Evolutionary conservation across 208 protist genomes (phyloP), one percentile per base, ranked within the genome.

Genomic region (Leishmania arabica): DNA sequence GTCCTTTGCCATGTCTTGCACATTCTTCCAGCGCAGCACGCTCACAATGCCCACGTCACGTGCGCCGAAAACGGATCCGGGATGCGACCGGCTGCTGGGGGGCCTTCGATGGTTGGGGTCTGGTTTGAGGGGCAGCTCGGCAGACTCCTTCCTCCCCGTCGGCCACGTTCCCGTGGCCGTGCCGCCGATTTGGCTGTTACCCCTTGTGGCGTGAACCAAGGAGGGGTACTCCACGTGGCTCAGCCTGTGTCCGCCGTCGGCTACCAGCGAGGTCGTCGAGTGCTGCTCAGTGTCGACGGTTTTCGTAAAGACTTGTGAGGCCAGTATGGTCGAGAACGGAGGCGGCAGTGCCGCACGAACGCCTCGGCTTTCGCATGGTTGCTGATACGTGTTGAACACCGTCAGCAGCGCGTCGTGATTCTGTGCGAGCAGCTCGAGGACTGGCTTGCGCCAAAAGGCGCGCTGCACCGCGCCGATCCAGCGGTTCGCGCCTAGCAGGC

Each of bases 11-110:
- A 96, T 89, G 0, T 53, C 60, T 49, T 87, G 31, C 68, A 91
- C 82, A 34, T 84, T 88, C 9, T 60, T 69, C 73, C 85, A 82
- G 42, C 87, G 87, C 77, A 96, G 68, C 11, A 95, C 89, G 15
- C 84, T 87, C 34, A 92, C 93, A 68, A 96, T 96, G 54, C 93
- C 91, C 42, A 95, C 82, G 49, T 93, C 90, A 21, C 79, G 84
- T 75, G 80, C 54, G 11, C 45, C 27, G 11, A 27, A 58, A 37
- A 60, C 7, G 3, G 62, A 72, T 13, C 40, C 45, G 17, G 2
- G 27, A 21, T 79, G 64, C 3, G 64, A 78, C 56, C 37, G 21
- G 27, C 2, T 68, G 42, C n/a, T 42, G 42, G 42, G 45, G 9
- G 7, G 27, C 42, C 9, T 34, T 56, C 70, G 70, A 47, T 58